A percentile compares a stretch with the other conserved stretches of the same genome.
Conservation (phyloP, 1,284 basidiomycete species). For the Pulveroboletus sp. region DNA sequence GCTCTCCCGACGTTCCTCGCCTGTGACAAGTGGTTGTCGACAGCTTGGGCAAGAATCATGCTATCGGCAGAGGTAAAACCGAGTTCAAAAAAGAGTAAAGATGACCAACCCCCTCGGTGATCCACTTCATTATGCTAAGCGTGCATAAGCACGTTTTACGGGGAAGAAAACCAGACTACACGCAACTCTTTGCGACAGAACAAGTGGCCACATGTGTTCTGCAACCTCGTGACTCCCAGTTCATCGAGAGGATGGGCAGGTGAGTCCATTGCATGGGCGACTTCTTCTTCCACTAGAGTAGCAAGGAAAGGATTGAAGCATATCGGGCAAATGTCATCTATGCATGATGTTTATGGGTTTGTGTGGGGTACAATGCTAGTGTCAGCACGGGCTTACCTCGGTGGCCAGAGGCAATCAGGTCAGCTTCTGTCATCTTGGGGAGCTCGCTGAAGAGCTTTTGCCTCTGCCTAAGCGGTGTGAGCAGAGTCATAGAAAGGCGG, state of each 20-base stretch:
- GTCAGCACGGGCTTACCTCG: slow-evolving; percentile 33
- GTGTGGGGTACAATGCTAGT: not conserved
- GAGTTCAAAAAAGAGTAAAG: slow-evolving; percentile 3
- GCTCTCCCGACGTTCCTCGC: slow-evolving; percentile 17
- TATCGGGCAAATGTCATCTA: slow-evolving; percentile 69
- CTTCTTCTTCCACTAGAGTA: slow-evolving; percentile 71
- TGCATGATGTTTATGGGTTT: not conserved
- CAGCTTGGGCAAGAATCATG: slow-evolving; percentile 66
- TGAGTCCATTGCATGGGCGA: slow-evolving; percentile 69
- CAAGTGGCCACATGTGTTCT: slow-evolving; percentile 63
- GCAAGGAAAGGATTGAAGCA: slow-evolving; percentile 66
- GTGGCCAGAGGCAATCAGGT: slow-evolving; percentile 41
- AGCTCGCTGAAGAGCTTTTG: slow-evolving; percentile 40
- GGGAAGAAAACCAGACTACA: slow-evolving; percentile 4
- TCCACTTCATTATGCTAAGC: slow-evolving; percentile 63
- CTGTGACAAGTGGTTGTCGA: slow-evolving; percentile 46
- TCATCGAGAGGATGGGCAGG: slow-evolving; percentile 68
- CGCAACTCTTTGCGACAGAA: slow-evolving; percentile 75
- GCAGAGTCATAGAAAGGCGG: not conserved
- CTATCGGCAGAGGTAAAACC: slow-evolving; percentile 37
- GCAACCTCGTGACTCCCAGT: slow-evolving; percentile 65
- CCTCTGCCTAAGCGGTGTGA: slow-evolving; percentile 34
- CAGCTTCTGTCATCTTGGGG: slow-evolving; percentile 47
- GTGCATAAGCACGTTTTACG: slow-evolving; percentile 17
- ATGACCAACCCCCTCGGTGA: slow-evolving; percentile 52